Evolutionary conservation across 352 stramenopile species (phyloP).

Genomic region (Pythium volutum): DNA sequence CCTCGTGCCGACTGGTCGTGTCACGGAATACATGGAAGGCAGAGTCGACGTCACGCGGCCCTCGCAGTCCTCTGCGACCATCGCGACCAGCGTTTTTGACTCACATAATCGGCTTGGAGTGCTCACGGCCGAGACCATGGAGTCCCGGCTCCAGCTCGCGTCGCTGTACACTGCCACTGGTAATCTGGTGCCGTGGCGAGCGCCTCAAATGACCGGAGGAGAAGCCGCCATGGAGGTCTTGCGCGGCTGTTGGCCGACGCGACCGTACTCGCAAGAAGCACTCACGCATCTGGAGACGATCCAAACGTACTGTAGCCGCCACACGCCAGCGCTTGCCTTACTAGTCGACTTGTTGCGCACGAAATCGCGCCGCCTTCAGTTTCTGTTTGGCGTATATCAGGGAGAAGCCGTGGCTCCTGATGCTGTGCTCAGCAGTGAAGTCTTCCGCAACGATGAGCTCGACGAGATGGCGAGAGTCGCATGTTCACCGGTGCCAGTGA

Average conservation of each 20-base stretch:
- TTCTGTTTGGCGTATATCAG: slow-evolving; percentile 27
- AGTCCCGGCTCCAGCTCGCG: slow-evolving; percentile 17
- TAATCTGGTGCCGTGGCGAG: slow-evolving; percentile 3
- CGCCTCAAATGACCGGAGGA: slow-evolving; percentile 23
- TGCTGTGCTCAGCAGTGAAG: background rate
- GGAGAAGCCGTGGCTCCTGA: background rate
- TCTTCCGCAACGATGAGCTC: slow-evolving; percentile 10
- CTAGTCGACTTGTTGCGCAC: slow-evolving; percentile 2
- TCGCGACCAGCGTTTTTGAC: slow-evolving; percentile 12
- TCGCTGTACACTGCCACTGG: slow-evolving; percentile 14
- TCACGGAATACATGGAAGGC: slow-evolving; percentile 1
- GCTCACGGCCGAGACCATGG: slow-evolving; percentile 18
- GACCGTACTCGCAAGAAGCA: slow-evolving; percentile 13
- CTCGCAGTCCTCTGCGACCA: slow-evolving; percentile 8
- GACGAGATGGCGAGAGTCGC: slow-evolving; percentile 18
- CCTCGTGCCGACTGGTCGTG: background rate
- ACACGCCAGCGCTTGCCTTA: slow-evolving; percentile 5
- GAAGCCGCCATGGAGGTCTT: slow-evolving; percentile 19
- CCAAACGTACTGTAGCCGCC: slow-evolving; percentile 8
- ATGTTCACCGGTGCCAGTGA: background rate
- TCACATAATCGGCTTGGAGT: slow-evolving; percentile 14
- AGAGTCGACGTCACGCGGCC: slow-evolving; percentile 11
- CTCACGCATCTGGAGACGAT: slow-evolving; percentile 11
- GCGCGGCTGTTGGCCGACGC: slow-evolving; percentile 18
- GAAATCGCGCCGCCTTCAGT: slow-evolving; percentile 25